Evolutionary conservation across 306 rosid species (phyloP), one percentile per base, ranked within the genome.

Genomic region (Dryas drummondii): DNA sequence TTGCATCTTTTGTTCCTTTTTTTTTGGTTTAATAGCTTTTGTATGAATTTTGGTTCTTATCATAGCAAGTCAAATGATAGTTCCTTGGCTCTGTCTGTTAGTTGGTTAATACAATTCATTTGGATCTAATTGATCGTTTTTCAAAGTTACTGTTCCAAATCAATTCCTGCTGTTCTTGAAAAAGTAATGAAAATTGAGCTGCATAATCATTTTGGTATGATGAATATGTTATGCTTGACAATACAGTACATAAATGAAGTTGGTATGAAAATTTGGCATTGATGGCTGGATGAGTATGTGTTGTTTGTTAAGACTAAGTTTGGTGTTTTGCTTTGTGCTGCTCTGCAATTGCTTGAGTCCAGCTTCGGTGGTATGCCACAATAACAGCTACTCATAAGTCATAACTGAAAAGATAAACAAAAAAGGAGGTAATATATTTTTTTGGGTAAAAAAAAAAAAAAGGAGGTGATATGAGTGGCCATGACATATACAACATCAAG

Each of bases 211-310:
- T 7, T 27, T 46, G 17, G 61, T 15, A 48, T 72, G 44, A 6
- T 62, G 5, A 19, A 14, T 41, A 12, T 52, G 53, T 37, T 48
- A 12, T 56, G 58, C 58, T 56, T 46, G 19, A 37, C 13, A 9
- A 12, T 26, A 4, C 52, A 64, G 4, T 19, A 68, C 17, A 13
- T 27, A 9, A 52, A 63, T 49, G 82, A 70, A 44, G 74, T 73
- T 50, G 42, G 46, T 6, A 40, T 22, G 62, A 66, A 8, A 58
- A 42, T 66, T 19, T 79, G 71, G 76, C 48, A 56, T 40, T 56
- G 64, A n/a, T 16, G 13, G 62, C 48, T 27, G 5, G 46, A 5
- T 12, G 44, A 59, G 16, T 13, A n/a, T 66, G 15, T 27, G 11
- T 54, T 60, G 56, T 57, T 42, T 66, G 6, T 47, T 32, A 32